Evolutionary conservation across 805 yeast species (phyloP).

Genomic region (Zygosaccharomyces bailii): DNA sequence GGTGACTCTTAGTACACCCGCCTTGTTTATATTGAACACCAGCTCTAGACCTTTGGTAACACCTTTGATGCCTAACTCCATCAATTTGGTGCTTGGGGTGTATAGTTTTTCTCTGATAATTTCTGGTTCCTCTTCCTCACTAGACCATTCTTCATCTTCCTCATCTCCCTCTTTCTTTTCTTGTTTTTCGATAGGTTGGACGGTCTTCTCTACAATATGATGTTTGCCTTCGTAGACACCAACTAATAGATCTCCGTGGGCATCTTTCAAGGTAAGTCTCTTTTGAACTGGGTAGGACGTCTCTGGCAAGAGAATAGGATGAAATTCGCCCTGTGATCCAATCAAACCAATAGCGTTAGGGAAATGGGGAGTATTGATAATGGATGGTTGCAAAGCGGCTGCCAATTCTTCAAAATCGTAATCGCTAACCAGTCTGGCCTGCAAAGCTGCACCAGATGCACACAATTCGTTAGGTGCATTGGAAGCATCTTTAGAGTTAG

Average conservation of each 20-base stretch:
- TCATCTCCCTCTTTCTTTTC: slow-evolving; percentile 51
- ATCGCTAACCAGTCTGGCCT: slow-evolving; percentile 79
- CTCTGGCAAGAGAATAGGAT: slow-evolving; percentile 71
- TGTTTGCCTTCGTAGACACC: slow-evolving; percentile 84
- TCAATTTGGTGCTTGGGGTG: slow-evolving; percentile 70
- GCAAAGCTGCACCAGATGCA: slow-evolving; percentile 94
- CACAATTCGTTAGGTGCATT: slow-evolving; percentile 83
- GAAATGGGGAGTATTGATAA: slow-evolving; percentile 84
- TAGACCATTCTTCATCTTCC: slow-evolving; percentile 47
- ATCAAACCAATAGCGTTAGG: slow-evolving; percentile 80
- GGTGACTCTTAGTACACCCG: slow-evolving; percentile 55
- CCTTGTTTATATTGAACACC: slow-evolving; percentile 52
- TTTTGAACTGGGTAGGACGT: slow-evolving; percentile 90
- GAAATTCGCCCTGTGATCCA: slow-evolving; percentile 66
- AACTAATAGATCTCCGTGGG: slow-evolving; percentile 58
- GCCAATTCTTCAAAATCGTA: slow-evolving; percentile 79
- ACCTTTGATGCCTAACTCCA: slow-evolving; percentile 71
- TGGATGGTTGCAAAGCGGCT: slow-evolving; percentile 75
- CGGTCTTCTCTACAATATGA: slow-evolving; percentile 73
- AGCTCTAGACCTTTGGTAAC: slow-evolving; percentile 67
- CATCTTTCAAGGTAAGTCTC: slow-evolving; percentile 59
- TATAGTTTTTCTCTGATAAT: slow-evolving; percentile 69
- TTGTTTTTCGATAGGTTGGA: slow-evolving; percentile 59
- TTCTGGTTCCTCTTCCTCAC: slow-evolving; percentile 82
- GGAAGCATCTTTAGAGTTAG: slow-evolving; percentile 72